A percentile compares a stretch with the other conserved stretches of the same genome.
Evolutionary conservation across 2,329 filamentous ascomycete species (phyloP).

Genomic region (Ceratocystis destructans): DNA sequence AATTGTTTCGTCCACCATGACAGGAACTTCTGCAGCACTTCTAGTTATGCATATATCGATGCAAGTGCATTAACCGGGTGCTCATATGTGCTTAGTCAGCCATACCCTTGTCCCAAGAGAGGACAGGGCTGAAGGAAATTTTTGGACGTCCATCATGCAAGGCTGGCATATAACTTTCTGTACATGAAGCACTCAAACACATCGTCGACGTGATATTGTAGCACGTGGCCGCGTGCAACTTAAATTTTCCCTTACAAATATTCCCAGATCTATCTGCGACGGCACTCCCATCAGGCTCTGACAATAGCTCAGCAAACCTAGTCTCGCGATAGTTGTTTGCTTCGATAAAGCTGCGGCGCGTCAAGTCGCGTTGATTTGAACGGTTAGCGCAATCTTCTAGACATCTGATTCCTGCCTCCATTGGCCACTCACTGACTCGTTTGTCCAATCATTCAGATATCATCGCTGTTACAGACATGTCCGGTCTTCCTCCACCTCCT

Average conservation of each 20-base stretch:
- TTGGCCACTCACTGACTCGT: not conserved
- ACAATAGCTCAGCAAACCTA: constrained; percentile 13
- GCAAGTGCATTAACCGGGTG: not conserved
- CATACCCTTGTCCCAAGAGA: constrained; percentile 2
- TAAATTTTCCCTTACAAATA: not conserved
- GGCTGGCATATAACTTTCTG: constrained; percentile 13
- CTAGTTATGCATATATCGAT: constrained; percentile 8
- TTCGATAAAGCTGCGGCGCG: constrained; percentile 12
- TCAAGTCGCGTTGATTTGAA: constrained; percentile 18
- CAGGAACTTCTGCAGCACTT: no score
- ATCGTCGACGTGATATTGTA: constrained; percentile 17
- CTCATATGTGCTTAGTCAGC: not conserved
- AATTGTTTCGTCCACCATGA: no score
- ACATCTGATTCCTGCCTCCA: not conserved
- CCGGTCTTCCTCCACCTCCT: constrained; percentile 39
- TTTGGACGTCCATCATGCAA: constrained; percentile 18
- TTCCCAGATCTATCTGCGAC: not conserved
- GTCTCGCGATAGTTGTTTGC: constrained; percentile 1
- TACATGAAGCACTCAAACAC: constrained; percentile 11
- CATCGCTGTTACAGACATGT: constrained; percentile 30
- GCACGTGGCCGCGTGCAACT: constrained; percentile 17
- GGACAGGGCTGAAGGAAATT: constrained; percentile 19
- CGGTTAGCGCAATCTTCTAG: constrained; percentile 5
- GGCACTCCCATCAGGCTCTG: not conserved
- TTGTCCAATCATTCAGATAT: not conserved